Evolutionary conservation across 306 rosid species (phyloP).

Genomic region (Rosa multiflora): DNA sequence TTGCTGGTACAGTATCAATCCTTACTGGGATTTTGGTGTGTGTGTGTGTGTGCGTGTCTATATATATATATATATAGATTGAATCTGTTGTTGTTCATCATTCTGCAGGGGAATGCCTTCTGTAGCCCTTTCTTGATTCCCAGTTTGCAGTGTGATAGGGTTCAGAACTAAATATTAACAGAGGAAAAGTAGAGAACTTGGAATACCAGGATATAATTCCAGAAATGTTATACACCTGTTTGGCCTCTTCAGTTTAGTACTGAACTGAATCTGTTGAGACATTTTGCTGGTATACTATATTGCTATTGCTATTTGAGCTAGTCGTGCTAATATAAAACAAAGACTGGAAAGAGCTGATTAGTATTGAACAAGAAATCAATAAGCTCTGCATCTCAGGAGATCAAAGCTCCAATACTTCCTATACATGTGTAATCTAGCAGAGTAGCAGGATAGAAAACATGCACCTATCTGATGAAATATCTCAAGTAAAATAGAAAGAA

Average conservation of each 20-base stretch:
- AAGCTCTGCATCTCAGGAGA: neutral
- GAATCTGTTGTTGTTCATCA: neutral
- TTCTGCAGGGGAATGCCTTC: neutral
- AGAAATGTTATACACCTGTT: neutral
- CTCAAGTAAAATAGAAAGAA: neutral
- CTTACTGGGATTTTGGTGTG: neutral
- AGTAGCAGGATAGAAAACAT: neutral
- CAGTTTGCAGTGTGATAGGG: neutral
- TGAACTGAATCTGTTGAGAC: neutral
- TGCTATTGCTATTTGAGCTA: neutral
- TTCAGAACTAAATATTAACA: neutral
- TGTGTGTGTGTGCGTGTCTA: too few relatives aligned
- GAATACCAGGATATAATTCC: neutral
- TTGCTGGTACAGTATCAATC: too few relatives aligned
- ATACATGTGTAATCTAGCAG: neutral
- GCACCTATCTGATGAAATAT: neutral
- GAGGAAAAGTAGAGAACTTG: conserved; percentile 6
- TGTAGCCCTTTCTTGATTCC: neutral
- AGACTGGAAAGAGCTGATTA: neutral
- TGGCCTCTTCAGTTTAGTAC: neutral
- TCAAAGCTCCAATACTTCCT: neutral
- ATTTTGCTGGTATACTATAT: neutral
- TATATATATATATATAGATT: too few relatives aligned
- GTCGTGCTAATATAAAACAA: neutral
- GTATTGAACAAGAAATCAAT: neutral